phyloP scores from a whole-genome alignment of 768 basidiomycete species.

The Ramaria rubella region DNA sequence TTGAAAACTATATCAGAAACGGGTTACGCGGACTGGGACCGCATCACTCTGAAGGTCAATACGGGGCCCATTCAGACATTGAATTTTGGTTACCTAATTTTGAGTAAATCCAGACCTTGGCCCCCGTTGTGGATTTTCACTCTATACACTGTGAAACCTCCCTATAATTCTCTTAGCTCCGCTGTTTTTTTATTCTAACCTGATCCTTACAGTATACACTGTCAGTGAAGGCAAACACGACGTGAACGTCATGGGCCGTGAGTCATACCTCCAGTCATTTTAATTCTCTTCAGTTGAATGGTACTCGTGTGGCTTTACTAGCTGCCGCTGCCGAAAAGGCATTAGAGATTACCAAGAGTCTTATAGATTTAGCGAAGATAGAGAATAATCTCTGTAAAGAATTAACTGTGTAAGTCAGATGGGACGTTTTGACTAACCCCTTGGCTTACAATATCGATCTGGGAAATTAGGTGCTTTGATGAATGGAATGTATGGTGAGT shows the following conservation, averaged over 20 bases:
- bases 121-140: slow-evolving; percentile 45
- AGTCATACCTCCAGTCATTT: slow-evolving; percentile 14
- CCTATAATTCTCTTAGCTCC: neutral
- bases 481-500: slow-evolving; percentile 51
- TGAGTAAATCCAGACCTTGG: slow-evolving; percentile 34
- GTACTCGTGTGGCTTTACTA: too few species aligned
- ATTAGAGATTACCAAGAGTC: slow-evolving; percentile 42
- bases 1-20: slow-evolving; percentile 25
- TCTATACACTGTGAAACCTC: slow-evolving; percentile 35
- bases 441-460: too few species aligned
- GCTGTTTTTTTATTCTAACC: neutral
- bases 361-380: slow-evolving; percentile 47
- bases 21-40: slow-evolving; percentile 38
- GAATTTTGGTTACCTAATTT: too few species aligned
- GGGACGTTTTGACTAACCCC: neutral
- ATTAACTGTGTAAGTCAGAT: slow-evolving; percentile 30
- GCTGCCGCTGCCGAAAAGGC: slow-evolving; percentile 48
- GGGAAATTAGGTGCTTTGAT: slow-evolving; percentile 38
- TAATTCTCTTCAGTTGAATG: neutral
- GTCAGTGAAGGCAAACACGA: slow-evolving; percentile 39
- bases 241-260: slow-evolving; percentile 49
- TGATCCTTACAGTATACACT: slow-evolving; percentile 30
- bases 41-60: slow-evolving; percentile 35
- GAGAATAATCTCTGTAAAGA: slow-evolving; percentile 32
- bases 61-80: too few species aligned